Percentiles rank a stretch among this genome's conserved stretches.
Conservation (phyloP, 2,329 filamentous ascomycete genomes). For the Coleophoma crateriformis region DNA sequence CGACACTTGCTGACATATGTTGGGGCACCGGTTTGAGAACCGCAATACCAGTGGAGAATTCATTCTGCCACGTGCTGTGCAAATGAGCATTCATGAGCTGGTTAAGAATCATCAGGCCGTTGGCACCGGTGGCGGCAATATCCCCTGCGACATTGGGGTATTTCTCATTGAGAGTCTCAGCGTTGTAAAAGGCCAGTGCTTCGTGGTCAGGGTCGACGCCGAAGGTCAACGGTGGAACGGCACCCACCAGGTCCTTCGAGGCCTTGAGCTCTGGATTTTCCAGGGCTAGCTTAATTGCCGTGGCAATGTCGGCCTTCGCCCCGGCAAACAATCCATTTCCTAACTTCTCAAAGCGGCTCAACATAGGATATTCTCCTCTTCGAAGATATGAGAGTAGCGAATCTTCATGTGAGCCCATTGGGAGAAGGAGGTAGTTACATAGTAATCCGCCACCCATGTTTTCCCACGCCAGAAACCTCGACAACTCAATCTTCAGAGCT, state of each 20-base stretch:
- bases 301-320: constrained; percentile 55
- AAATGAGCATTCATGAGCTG: constrained; percentile 79
- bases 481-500: constrained; percentile 62
- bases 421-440: constrained; percentile 72
- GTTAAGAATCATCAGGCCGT: constrained; percentile 62
- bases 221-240: constrained; percentile 55
- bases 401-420: constrained; percentile 76
- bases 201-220: constrained; percentile 57
- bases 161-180: constrained; percentile 51
- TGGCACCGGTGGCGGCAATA: constrained; percentile 48
- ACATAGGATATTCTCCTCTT: constrained; percentile 64
- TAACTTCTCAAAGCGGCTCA: constrained; percentile 71
- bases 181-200: constrained; percentile 74
- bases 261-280: constrained; percentile 46
- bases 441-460: constrained; percentile 82
- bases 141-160: constrained; percentile 65
- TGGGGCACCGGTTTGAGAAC: constrained; percentile 75
- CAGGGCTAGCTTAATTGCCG: constrained; percentile 56
- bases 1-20: constrained; percentile 68
- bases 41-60: constrained; percentile 70
- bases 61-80: constrained; percentile 78
- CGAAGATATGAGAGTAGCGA: constrained; percentile 66
- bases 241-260: constrained; percentile 58
- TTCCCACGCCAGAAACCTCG: constrained; percentile 89
- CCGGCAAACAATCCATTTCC: constrained; percentile 71